Conservation (phyloP, 2,329 filamentous ascomycete species). For the Salinomyces thailandicus region DNA sequence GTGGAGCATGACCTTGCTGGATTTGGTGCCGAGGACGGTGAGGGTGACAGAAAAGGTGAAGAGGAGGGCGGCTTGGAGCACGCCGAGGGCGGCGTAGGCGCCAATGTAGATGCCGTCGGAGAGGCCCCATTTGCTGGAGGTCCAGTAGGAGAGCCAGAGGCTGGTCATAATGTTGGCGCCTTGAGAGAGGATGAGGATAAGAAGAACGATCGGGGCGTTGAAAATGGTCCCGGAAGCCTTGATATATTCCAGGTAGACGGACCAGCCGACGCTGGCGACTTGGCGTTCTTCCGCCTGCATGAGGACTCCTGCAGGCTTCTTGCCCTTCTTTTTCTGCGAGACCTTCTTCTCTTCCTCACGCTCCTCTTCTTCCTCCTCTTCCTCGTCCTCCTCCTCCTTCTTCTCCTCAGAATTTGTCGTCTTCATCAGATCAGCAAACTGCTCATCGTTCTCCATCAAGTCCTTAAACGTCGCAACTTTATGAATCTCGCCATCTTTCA, state of each 20-base stretch:
- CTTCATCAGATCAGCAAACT: slow-evolving; percentile 72
- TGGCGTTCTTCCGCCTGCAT: slow-evolving; percentile 70
- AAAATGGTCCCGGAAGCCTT: slow-evolving; percentile 61
- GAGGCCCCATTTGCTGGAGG: slow-evolving; percentile 62
- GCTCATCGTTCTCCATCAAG: slow-evolving; percentile 66
- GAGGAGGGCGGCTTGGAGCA: slow-evolving; percentile 59
- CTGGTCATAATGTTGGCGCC: slow-evolving; percentile 79
- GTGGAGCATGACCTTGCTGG: slow-evolving; percentile 72
- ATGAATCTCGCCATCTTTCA: slow-evolving; percentile 75
- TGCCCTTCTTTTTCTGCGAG: slow-evolving; percentile 44
- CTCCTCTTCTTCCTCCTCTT: slow-evolving; percentile 42
- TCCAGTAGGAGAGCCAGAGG: slow-evolving; percentile 93
- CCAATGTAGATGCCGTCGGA: slow-evolving; percentile 53
- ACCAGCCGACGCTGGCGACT: slow-evolving; percentile 66
- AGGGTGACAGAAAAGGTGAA: slow-evolving; percentile 72
- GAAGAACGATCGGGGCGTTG: slow-evolving; percentile 53
- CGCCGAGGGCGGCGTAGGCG: slow-evolving; percentile 60
- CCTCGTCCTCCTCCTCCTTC: slow-evolving; percentile 38
- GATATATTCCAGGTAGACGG: slow-evolving; percentile 69
- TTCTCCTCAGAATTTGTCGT: slow-evolving; percentile 59
- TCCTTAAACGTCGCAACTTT: slow-evolving; percentile 84
- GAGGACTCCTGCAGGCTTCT: slow-evolving; percentile 42
- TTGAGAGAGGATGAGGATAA: slow-evolving; percentile 61
- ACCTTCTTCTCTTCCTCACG: slow-evolving; percentile 49
- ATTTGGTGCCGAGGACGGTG: slow-evolving; percentile 67